Base-by-base conservation (phyloP, 2,329 filamentous ascomycete genomes). In the Aureobasidium sp. region DNA sequence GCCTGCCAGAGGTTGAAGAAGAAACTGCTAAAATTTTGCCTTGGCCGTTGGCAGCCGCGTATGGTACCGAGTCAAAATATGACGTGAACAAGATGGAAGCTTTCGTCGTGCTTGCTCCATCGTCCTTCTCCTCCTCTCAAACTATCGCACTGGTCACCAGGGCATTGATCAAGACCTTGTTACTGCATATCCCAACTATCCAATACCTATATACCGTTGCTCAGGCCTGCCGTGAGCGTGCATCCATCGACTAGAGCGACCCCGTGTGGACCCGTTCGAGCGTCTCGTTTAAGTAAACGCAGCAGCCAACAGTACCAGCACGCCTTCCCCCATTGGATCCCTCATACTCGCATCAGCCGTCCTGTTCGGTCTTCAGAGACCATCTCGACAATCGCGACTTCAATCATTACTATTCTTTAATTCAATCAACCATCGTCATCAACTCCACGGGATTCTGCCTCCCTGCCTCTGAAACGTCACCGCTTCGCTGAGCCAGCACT, bases 11-110 rank as follows among this genome's bases (percentile, higher is more conserved):
- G 53, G 53, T 45, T 47, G 54, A 48, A 58, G 42, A 58, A 57
- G 42, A 58, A 58, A 58, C 42, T 58, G 54, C 41, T 47, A 58
- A 58, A 48, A 58, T 58, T 58, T 41, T 37, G 42, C 41, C 54
- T 44, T 57, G 41, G 53, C 39, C 53, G 37, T 57, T 45, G 41
- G 53, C 50, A 16, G 39, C 39, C 53, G 37, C 52, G 37, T 42
- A 54, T 10, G 34, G 49, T 42, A 36, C 52, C 45, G 53, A 57
- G 53, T 57, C 53, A 57, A 57, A 36, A 25, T 42, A 57, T 58
- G 54, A 58, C 54, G 54, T 47, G 41, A 45, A 48, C 39, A 41
- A 57, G 41, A 27, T 29, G 49, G 21, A 15, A 52, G 49, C 49
- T 52, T 27, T 52, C 34, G 11, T 52, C 21, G 9, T n/a, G n/a